A percentile compares a stretch with the other conserved stretches of the same genome.
Conservation (phyloP, 2,329 filamentous ascomycete species). For the Mollisiaceae sp. region DNA sequence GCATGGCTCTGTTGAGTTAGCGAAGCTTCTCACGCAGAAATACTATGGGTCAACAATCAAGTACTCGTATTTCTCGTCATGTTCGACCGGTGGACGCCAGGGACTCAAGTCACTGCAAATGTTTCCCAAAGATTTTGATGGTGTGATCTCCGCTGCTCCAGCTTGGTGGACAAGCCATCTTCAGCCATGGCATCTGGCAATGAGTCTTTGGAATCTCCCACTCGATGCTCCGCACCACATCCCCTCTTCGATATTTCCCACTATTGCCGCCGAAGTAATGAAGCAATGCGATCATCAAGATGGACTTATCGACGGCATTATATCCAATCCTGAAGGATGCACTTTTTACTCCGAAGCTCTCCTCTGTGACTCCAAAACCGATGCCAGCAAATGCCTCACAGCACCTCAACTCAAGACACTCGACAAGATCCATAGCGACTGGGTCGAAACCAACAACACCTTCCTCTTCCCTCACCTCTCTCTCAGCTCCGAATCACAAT, state of each 20-base stretch:
- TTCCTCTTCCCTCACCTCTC: conserved; percentile 25
- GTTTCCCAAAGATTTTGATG: conserved; percentile 12
- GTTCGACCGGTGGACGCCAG: conserved; percentile 12
- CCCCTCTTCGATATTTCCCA: conserved; percentile 47
- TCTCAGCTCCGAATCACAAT: conserved; percentile 25
- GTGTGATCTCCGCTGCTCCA: conserved; percentile 8
- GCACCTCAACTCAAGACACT: conserved; percentile 49
- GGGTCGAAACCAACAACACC: conserved; percentile 31
- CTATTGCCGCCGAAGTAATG: conserved; percentile 51
- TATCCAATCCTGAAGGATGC: conserved; percentile 46
- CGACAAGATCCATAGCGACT: conserved; percentile 46
- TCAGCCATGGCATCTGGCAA: conserved; percentile 44
- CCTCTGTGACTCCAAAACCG: conserved; percentile 33
- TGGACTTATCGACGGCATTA: conserved; percentile 52
- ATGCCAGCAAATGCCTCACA: conserved; percentile 49
- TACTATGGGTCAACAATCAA: conserved; percentile 11
- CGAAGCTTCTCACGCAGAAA: conserved; percentile 8
- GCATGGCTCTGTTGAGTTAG: conserved; percentile 21
- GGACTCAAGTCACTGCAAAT: conserved; percentile 7
- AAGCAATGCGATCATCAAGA: conserved; percentile 56
- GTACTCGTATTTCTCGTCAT: conserved; percentile 17
- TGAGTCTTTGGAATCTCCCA: conserved; percentile 55
- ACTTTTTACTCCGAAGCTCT: conserved; percentile 40
- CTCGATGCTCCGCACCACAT: conserved; percentile 51
- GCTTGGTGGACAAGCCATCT: conserved; percentile 33